Conservation (phyloP, 202 grass and related monocot species). For the Cymbopogon flexuosus region DNA sequence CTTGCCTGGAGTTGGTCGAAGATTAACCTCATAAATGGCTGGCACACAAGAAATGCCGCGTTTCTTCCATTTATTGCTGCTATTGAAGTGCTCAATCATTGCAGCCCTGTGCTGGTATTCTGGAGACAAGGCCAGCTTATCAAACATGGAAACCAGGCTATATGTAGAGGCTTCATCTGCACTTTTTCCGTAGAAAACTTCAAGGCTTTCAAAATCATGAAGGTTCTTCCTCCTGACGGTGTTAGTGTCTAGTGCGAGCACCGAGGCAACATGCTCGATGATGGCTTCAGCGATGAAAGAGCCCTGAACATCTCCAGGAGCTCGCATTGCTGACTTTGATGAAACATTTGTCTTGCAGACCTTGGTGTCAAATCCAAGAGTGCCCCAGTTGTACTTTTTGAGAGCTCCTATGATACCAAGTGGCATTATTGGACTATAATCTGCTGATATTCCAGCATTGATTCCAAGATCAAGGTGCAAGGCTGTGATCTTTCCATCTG, state of each 20-base stretch:
- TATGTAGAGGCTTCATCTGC: slow-evolving; percentile 50
- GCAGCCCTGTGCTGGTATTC: slow-evolving; percentile 44
- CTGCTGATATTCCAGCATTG: slow-evolving; percentile 54
- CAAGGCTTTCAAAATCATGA: slow-evolving; percentile 59
- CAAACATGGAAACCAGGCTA: slow-evolving; percentile 61
- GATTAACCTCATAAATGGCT: slow-evolving; percentile 32
- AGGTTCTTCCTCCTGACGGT: slow-evolving; percentile 65
- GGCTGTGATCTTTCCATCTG: slow-evolving; percentile 68
- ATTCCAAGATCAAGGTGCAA: slow-evolving; percentile 59
- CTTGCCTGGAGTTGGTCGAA: slow-evolving; percentile 49
- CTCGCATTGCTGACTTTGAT: slow-evolving; percentile 67
- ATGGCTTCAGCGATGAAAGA: slow-evolving; percentile 86
- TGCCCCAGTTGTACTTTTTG: slow-evolving; percentile 72
- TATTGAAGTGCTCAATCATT: slow-evolving; percentile 47
- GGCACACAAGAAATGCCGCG: slow-evolving; percentile 84
- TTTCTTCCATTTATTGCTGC: slow-evolving; percentile 65
- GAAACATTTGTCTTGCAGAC: slow-evolving; percentile 73
- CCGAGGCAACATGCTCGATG: slow-evolving; percentile 71
- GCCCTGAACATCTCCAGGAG: slow-evolving; percentile 70
- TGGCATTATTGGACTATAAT: slow-evolving; percentile 34
- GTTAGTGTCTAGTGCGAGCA: slow-evolving; percentile 46
- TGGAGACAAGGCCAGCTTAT: slow-evolving; percentile 52
- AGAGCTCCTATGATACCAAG: slow-evolving; percentile 11
- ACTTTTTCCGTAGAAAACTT: slow-evolving; percentile 32
- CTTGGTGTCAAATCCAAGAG: slow-evolving; percentile 54